Percentiles rank a stretch among this genome's conserved stretches.
Evolutionary conservation across 495 filamentous ascomycete genomes (phyloP).

Genomic region (Friedmanniomyces endolithicus): DNA sequence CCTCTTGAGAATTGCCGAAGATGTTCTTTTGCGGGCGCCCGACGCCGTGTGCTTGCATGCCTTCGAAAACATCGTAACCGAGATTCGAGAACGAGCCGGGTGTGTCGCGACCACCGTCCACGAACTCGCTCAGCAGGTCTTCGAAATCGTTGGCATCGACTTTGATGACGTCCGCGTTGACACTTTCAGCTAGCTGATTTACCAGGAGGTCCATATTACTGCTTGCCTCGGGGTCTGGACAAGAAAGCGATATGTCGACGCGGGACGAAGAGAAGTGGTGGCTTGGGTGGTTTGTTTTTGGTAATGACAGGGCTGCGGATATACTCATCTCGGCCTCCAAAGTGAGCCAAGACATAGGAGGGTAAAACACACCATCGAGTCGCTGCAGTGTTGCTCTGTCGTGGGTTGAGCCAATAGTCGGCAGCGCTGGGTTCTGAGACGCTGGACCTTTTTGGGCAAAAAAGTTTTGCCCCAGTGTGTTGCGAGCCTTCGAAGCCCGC

Average conservation of each 20-base stretch:
- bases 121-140: slow-evolving; percentile 58
- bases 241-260: slow-evolving; percentile 54
- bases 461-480: not conserved
- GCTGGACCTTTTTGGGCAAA: not conserved
- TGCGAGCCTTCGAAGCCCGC: not conserved
- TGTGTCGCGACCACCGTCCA: slow-evolving; percentile 9
- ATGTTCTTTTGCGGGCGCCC: not conserved
- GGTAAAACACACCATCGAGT: not conserved
- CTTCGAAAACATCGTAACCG: slow-evolving; percentile 42
- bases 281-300: slow-evolving; percentile 6
- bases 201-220: slow-evolving; percentile 48
- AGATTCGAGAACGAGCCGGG: slow-evolving; percentile 12
- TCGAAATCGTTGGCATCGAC: slow-evolving; percentile 72
- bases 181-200: slow-evolving; percentile 42
- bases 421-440: not conserved
- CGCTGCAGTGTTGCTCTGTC: not conserved
- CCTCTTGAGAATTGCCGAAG: slow-evolving; percentile 5
- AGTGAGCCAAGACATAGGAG: slow-evolving; percentile 3
- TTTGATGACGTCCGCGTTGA: slow-evolving; percentile 63
- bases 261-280: slow-evolving; percentile 40
- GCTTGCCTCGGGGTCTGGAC: slow-evolving; percentile 46
- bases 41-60: slow-evolving; percentile 28
- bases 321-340: slow-evolving; percentile 27
- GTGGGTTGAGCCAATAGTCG: not conserved
- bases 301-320: slow-evolving; percentile 11